Conservation (phyloP, 257 asterid genomes). For the Scutellaria minor region DNA sequence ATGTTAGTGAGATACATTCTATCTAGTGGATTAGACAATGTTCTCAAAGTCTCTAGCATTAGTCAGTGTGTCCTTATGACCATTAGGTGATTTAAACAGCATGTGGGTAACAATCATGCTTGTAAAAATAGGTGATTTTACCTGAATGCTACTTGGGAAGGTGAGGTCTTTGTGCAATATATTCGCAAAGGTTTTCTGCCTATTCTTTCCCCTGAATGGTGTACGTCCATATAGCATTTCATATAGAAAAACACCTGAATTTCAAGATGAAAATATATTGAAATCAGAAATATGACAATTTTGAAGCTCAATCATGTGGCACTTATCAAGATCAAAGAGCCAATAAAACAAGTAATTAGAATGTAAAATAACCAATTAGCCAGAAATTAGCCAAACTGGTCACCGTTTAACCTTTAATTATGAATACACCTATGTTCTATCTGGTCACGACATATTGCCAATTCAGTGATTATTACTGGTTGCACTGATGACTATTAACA, state of each 20-base stretch:
- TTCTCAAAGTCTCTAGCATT: not conserved
- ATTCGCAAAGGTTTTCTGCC: conserved; percentile 95
- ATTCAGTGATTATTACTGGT: too few species aligned
- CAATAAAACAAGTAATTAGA: too few species aligned
- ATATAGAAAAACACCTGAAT: conserved; percentile 81
- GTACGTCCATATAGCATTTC: conserved; percentile 99
- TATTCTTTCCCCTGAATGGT: conserved; percentile 94
- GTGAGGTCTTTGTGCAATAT: conserved; percentile 94
- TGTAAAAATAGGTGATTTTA: conserved; percentile 31
- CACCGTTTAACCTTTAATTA: too few species aligned
- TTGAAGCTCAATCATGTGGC: too few species aligned
- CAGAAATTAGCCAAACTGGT: not conserved
- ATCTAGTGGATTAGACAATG: too few species aligned
- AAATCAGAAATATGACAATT: conserved; percentile 12
- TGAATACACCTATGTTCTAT: too few species aligned
- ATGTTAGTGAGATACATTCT: too few species aligned
- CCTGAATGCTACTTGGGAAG: conserved; percentile 98
- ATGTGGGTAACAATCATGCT: not conserved
- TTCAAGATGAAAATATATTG: conserved; percentile 19
- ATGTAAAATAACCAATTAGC: not conserved
- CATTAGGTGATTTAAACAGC: not conserved
- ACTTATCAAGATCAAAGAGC: too few species aligned
- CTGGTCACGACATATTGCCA: too few species aligned
- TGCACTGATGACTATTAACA: not conserved
- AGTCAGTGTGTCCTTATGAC: not conserved